Evolutionary conservation across 2,329 filamentous ascomycete species (phyloP).

Genomic region (Xylariales sp.): DNA sequence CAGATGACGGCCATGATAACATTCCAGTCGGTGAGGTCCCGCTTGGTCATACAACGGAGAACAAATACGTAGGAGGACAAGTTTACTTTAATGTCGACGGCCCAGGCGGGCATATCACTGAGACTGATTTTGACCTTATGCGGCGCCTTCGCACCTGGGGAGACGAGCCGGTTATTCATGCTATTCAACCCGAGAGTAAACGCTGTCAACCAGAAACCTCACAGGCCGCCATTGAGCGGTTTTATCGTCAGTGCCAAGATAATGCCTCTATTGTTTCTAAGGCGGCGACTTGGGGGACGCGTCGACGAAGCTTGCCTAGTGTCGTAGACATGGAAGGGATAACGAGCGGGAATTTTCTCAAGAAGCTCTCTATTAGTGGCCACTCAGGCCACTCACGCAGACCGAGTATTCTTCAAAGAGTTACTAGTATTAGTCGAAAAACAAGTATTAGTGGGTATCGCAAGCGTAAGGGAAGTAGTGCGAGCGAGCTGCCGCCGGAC

Average conservation of each 20-base stretch:
- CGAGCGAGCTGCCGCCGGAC: conserved; percentile 51
- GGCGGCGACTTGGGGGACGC: conserved; percentile 77
- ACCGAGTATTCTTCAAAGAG: conserved; percentile 65
- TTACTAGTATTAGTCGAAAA: conserved; percentile 63
- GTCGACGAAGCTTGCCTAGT: conserved; percentile 72
- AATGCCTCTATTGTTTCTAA: conserved; percentile 70
- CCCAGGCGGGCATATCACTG: conserved; percentile 55
- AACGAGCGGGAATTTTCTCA: conserved; percentile 70
- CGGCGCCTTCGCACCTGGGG: conserved; percentile 61
- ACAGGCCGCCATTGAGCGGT: conserved; percentile 65
- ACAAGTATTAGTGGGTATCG: conserved; percentile 58
- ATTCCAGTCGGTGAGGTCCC: conserved; percentile 58
- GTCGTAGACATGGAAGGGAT: conserved; percentile 69
- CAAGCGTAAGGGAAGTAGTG: conserved; percentile 61
- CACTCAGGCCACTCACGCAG: conserved; percentile 55
- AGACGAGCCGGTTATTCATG: conserved; percentile 59
- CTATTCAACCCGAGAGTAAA: conserved; percentile 53
- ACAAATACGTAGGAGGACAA: conserved; percentile 61
- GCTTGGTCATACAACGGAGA: conserved; percentile 61
- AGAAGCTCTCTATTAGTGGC: conserved; percentile 67
- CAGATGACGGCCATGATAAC: conserved; percentile 49
- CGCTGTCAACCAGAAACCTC: conserved; percentile 62
- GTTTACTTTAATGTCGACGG: conserved; percentile 59
- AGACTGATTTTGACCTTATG: conserved; percentile 63
- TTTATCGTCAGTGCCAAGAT: conserved; percentile 64